Percentiles rank a stretch among this genome's conserved stretches.
Conservation (phyloP, 176 grass and related monocot genomes). For the Lolium perenne region DNA sequence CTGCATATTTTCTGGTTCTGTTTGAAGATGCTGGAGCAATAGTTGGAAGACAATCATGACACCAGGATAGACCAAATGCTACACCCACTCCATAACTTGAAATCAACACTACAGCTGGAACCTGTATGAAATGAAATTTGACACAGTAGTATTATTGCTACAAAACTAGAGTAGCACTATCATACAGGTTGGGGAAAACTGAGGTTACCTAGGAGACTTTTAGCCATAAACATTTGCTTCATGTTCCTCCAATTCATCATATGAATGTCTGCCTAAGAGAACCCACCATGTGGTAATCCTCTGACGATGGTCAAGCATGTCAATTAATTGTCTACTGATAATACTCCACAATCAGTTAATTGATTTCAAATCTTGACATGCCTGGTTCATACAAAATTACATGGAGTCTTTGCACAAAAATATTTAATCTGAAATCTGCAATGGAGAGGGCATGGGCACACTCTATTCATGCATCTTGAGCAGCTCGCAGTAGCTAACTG, state of each 20-base stretch:
- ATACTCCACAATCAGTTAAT: too few species aligned
- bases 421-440: too few species aligned
- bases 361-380: too few species aligned
- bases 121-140: not conserved
- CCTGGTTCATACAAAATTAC: too few species aligned
- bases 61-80: not conserved
- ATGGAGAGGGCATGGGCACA: too few species aligned
- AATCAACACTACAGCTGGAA: not conserved
- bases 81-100: not conserved
- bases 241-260: not conserved
- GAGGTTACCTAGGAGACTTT: not conserved
- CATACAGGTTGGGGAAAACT: not conserved
- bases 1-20: too few species aligned
- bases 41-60: not conserved
- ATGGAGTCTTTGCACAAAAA: too few species aligned
- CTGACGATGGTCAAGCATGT: not conserved
- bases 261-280: constrained; percentile 21
- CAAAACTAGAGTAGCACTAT: not conserved
- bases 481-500: too few species aligned
- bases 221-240: not conserved
- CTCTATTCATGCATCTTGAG: too few species aligned
- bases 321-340: too few species aligned
- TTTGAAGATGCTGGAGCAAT: too few species aligned
- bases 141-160: not conserved
- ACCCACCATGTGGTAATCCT: too few species aligned